A percentile compares a stretch with the other conserved stretches of the same genome.
Evolutionary conservation across 2,329 filamentous ascomycete genomes (phyloP).

Genomic region (Cercospora zeina): DNA sequence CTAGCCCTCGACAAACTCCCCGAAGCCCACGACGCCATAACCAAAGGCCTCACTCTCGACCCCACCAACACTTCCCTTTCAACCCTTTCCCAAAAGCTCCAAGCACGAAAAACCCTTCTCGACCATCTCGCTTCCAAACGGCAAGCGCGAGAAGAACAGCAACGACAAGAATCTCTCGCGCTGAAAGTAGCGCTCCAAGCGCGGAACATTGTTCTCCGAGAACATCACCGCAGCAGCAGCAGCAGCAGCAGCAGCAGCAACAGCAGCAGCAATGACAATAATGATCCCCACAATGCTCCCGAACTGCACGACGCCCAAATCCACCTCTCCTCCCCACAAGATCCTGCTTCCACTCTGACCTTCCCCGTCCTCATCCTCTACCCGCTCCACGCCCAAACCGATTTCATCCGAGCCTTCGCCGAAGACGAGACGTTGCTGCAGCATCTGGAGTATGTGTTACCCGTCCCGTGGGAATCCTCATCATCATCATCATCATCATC

Average conservation of each 20-base stretch:
- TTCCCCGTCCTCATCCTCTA: constrained; percentile 86
- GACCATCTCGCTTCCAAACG: constrained; percentile 59
- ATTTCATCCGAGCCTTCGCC: constrained; percentile 85
- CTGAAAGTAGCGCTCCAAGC: constrained; percentile 58
- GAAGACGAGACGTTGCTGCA: constrained; percentile 74
- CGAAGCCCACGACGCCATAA: constrained; percentile 79
- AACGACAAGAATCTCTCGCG: constrained; percentile 59
- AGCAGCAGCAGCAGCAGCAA: neutral
- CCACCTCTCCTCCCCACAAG: constrained; percentile 68
- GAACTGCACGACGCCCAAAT: constrained; percentile 84
- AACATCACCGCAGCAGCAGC: neutral
- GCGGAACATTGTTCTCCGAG: constrained; percentile 63
- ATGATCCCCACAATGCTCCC: constrained; percentile 54
- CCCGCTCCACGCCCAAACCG: constrained; percentile 75
- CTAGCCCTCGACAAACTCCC: constrained; percentile 73
- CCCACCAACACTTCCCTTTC: constrained; percentile 66
- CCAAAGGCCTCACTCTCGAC: constrained; percentile 72
- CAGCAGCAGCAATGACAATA: neutral
- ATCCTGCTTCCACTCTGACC: constrained; percentile 68
- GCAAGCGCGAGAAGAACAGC: constrained; percentile 56
- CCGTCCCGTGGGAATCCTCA: constrained; percentile 91
- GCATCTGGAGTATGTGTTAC: constrained; percentile 83
- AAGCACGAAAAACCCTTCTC: constrained; percentile 57
- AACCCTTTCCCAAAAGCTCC: constrained; percentile 63
- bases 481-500: too few species aligned